Evolutionary conservation across 31 red algal genomes (phyloP).

Genomic region (Endocladia muricata): DNA sequence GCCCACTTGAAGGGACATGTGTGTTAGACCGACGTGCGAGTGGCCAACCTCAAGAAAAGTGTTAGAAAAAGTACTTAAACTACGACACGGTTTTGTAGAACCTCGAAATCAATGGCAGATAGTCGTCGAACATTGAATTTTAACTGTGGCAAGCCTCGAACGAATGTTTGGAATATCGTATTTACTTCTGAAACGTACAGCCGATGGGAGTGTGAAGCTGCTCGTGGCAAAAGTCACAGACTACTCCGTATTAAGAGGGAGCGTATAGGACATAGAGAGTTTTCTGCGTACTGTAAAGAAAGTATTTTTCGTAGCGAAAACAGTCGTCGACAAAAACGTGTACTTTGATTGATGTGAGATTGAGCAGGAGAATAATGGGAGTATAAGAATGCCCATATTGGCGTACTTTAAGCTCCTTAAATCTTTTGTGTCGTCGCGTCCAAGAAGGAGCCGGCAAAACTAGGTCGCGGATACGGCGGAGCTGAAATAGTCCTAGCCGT

Average conservation of each 20-base stretch:
- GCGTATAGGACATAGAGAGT: neutral
- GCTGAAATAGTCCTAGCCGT: neutral
- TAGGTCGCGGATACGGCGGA: neutral
- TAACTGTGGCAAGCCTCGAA: neutral
- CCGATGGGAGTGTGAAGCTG: neutral
- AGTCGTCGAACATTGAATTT: neutral
- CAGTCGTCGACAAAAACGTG: neutral
- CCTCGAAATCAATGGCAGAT: neutral
- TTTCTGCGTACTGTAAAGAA: neutral
- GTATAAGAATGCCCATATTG: neutral
- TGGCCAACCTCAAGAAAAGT: neutral
- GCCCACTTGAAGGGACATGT: neutral
- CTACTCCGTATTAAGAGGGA: neutral
- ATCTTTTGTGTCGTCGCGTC: neutral
- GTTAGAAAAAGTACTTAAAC: conserved; percentile 3
- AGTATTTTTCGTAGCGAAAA: neutral
- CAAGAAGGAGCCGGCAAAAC: neutral
- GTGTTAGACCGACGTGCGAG: neutral
- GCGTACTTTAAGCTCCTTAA: neutral
- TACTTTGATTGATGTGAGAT: neutral
- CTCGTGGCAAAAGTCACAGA: neutral
- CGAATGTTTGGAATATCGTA: conserved; percentile 1
- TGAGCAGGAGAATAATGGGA: neutral
- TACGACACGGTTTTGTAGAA: conserved; percentile 1
- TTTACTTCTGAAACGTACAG: neutral